Evolutionary conservation across 257 asterid species (phyloP).

Genomic region (Plantago major): DNA sequence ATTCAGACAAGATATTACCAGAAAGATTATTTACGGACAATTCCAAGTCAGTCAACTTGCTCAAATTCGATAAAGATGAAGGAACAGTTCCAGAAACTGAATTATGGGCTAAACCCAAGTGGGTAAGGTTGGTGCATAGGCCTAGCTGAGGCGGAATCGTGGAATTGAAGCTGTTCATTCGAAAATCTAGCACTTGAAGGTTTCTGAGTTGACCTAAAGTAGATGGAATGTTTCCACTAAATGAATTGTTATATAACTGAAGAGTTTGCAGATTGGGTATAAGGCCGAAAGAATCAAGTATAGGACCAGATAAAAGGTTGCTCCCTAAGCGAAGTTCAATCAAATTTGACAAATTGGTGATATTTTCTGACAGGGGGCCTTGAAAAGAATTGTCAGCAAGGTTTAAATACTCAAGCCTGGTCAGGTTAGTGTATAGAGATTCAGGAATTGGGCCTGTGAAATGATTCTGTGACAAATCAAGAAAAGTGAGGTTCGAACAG

Average conservation of each 20-base stretch:
- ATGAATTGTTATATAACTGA: conserved; percentile 46
- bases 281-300: conserved; percentile 35
- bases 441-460: conserved; percentile 60
- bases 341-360: conserved; percentile 41
- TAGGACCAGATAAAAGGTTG: conserved; percentile 46
- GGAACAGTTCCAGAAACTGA: conserved; percentile 66
- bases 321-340: conserved; percentile 37
- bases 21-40: conserved; percentile 56
- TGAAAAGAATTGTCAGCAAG: conserved; percentile 40
- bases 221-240: conserved; percentile 44
- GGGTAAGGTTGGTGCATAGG: conserved; percentile 34
- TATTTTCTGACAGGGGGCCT: conserved; percentile 47
- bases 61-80: conserved; percentile 50
- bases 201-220: conserved; percentile 33
- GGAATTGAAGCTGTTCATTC: conserved; percentile 28
- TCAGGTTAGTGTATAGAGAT: conserved; percentile 39
- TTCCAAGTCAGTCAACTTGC: conserved; percentile 43
- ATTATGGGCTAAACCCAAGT: conserved; percentile 38
- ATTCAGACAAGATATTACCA: conserved; percentile 42
- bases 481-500: conserved; percentile 53
- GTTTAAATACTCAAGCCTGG: conserved; percentile 48
- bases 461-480: conserved; percentile 52
- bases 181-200: conserved; percentile 32
- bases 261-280: conserved; percentile 36
- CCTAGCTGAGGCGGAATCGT: conserved; percentile 46